These are phyloP conservation scores for Trametes punicea DNA, from an alignment of 768 basidiomycete genomes.

Conservation along the genomic window DNA sequence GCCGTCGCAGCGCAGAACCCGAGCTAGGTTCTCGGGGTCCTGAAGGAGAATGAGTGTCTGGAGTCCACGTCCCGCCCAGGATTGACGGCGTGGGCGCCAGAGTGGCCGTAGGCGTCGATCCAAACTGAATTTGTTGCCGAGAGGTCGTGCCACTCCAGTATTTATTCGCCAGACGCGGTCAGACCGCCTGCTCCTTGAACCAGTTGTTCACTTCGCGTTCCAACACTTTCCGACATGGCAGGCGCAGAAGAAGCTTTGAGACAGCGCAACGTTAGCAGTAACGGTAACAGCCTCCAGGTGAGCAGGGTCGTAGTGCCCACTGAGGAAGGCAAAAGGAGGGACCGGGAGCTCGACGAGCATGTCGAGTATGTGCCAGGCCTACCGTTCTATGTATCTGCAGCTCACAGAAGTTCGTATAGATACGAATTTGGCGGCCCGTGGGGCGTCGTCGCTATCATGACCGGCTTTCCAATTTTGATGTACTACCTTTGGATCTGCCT, in stretches of 20 bases:
- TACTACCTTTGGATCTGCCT: constrained; percentile 99
- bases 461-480: constrained; percentile 92
- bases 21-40: no score
- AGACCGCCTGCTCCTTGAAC: background rate
- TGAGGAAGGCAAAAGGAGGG: constrained; percentile 70
- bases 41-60: no score
- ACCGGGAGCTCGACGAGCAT: constrained; percentile 59
- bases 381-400: background rate
- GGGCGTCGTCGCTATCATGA: constrained; percentile 92
- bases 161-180: background rate
- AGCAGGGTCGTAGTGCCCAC: constrained; percentile 37
- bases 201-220: background rate
- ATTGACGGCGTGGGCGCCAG: background rate
- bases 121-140: background rate
- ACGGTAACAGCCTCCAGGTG: constrained; percentile 21
- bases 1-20: no score
- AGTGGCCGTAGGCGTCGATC: background rate
- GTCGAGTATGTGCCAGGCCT: constrained; percentile 32
- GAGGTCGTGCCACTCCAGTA: constrained; percentile 1
- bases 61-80: background rate
- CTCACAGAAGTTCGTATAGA: constrained; percentile 36
- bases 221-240: constrained; percentile 11
- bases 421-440: constrained; percentile 96
- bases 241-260: constrained; percentile 15
- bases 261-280: constrained; percentile 15